Base-by-base conservation (phyloP, 2,329 filamentous ascomycete genomes). In the Grosmannia clavigera region DNA sequence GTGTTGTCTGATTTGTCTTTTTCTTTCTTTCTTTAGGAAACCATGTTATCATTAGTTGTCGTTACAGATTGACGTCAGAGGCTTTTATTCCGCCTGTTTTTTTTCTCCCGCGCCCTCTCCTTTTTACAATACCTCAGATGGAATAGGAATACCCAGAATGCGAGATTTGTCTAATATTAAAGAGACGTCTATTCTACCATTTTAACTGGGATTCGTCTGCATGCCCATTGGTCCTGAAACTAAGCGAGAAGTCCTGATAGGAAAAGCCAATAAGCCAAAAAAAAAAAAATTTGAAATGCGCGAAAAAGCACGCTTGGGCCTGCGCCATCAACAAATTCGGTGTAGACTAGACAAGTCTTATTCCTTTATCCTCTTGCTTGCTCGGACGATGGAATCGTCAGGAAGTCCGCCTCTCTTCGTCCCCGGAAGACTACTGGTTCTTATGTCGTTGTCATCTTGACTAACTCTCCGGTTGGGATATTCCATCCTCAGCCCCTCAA, bases 391-490 rank as follows among this genome's bases (percentile, higher is more conserved):
- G 22, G 76, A 76, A 58, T 96, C 92, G 68, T 97, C 92, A 0
- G 87, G 88, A 50, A 96, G 69, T 0, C 88, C 92, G 64, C 87
- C 92, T 62, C 92, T 79, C 75, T 97, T 97, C 0, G 92, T 96
- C 0, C 92, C 94, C 0, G 92, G 90, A 43, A 96, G 73, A 71
- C 90, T 95, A 52, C 86, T 86, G 0, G 89, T 92, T n/a, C 90
- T 80, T 60, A 97, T 96, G 72, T 97, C 94, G 67, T 96, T 95
- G 70, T 96, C 91, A 68, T 99, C 94, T 67, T 95, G 87, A 67
- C 88, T 96, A 50, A 99, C 92, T 56, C 92, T 83, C 9, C 94
- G 81, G 68, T 91, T 85, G 0, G 94, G 94, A 71, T 99, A 99
- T 68, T 94, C 90, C 64, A 84, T 84, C 72, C 90, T 90, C 58